phyloP scores from a whole-genome alignment of 2,329 filamentous ascomycete genomes.

The Rutstroemia sp. region DNA sequence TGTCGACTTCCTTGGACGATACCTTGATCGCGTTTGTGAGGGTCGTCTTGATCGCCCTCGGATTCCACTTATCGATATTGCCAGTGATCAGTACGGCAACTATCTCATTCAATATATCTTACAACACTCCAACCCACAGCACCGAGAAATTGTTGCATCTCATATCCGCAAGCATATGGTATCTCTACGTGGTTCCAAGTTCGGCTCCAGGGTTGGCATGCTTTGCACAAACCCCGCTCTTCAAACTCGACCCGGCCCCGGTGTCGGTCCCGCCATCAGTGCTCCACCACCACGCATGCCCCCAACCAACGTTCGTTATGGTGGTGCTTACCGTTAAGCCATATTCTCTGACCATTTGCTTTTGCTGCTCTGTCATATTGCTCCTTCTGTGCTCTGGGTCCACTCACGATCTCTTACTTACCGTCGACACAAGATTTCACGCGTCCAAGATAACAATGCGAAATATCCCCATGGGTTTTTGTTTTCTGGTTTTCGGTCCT shows the following conservation, averaged over 20 bases:
- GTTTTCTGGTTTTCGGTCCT: conserved; percentile 27
- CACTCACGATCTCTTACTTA: conserved; percentile 23
- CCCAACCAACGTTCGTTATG: conserved; percentile 49
- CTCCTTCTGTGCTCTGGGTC: conserved; percentile 22
- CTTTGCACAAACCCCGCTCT: conserved; percentile 93
- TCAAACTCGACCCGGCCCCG: conserved; percentile 80
- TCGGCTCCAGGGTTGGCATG: conserved; percentile 97
- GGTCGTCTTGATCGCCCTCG: conserved; percentile 84
- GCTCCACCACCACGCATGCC: conserved; percentile 43
- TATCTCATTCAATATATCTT: conserved; percentile 97
- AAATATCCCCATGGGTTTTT: conserved; percentile 27
- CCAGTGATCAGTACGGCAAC: conserved; percentile 97
- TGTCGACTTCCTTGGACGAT: conserved; percentile 81
- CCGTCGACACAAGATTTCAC: conserved; percentile 23
- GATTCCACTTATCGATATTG: conserved; percentile 95
- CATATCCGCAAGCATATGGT: conserved; percentile 99
- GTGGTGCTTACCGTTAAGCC: conserved; percentile 48
- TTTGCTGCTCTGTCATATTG: conserved; percentile 24
- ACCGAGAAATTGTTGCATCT: conserved; percentile 84
- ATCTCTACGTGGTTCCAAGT: conserved; percentile 94
- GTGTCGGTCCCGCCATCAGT: conserved; percentile 58
- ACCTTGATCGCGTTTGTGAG: conserved; percentile 90
- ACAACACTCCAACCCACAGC: conserved; percentile 77
- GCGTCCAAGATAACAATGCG: conserved; percentile 25
- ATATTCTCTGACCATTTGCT: conserved; percentile 14